phyloP scores from a whole-genome alignment of 2,329 filamentous ascomycete species.

The Verticillium albo-atrum region DNA sequence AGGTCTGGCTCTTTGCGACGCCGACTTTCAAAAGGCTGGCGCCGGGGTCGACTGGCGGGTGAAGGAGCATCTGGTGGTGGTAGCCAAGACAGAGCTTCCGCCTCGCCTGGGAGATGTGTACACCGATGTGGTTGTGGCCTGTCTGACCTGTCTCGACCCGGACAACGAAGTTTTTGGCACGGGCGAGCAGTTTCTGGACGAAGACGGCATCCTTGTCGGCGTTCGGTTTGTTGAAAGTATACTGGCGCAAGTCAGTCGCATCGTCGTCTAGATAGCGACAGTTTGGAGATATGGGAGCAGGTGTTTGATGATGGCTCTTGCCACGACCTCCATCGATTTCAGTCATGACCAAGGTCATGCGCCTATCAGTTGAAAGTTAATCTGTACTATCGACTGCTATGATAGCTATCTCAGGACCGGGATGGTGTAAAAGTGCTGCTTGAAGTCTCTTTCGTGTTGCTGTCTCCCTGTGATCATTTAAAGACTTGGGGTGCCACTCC shows the following conservation, averaged over 20 bases:
- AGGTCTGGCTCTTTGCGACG: not conserved
- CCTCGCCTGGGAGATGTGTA: constrained; percentile 14
- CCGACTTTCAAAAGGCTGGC: not conserved
- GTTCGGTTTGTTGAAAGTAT: constrained; percentile 21
- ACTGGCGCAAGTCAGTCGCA: not conserved
- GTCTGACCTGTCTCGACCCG: constrained; percentile 28
- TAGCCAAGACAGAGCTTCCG: constrained; percentile 13
- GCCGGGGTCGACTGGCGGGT: not conserved
- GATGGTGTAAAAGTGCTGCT: no score
- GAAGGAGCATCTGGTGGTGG: constrained; percentile 10
- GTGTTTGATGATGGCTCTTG: no score
- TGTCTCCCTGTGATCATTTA: no score
- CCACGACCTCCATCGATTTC: no score
- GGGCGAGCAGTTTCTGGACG: constrained; percentile 20
- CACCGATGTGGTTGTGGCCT: constrained; percentile 22
- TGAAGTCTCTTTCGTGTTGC: no score
- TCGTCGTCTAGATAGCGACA: not conserved
- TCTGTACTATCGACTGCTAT: no score
- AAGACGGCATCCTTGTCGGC: constrained; percentile 21
- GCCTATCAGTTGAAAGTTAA: no score
- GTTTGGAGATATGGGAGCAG: no score
- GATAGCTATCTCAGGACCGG: no score
- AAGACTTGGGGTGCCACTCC: no score
- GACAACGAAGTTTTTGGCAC: constrained; percentile 23
- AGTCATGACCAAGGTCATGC: no score